Conservation (phyloP, 352 stramenopile species). For the Phytopythium helicoides region DNA sequence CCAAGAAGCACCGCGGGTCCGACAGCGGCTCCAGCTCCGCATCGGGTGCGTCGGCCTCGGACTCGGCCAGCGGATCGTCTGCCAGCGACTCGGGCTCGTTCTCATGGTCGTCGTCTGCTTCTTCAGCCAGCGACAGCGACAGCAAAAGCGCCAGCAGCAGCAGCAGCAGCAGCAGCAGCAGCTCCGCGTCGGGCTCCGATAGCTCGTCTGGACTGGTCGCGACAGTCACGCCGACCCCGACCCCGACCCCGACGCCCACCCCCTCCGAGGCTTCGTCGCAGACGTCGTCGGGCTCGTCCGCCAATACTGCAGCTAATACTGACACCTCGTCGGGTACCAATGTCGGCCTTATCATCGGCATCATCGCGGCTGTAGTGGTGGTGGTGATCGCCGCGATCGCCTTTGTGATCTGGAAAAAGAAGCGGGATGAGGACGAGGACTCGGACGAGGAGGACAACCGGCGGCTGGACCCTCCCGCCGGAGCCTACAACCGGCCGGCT, state of each 20-base stretch:
- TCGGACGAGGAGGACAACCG: constrained; percentile 51
- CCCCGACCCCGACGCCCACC: constrained; percentile 13
- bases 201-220: constrained; percentile 15
- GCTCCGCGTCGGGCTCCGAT: constrained; percentile 8
- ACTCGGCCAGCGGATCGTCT: background rate
- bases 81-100: constrained; percentile 20
- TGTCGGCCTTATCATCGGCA: constrained; percentile 48
- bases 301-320: constrained; percentile 29
- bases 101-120: constrained; percentile 15
- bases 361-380: constrained; percentile 30
- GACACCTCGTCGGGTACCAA: constrained; percentile 26
- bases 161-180: background rate
- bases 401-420: constrained; percentile 62
- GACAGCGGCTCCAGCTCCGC: constrained; percentile 3
- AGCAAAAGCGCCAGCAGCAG: constrained; percentile 1
- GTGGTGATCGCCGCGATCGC: constrained; percentile 46
- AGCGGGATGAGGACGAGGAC: constrained; percentile 55
- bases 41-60: constrained; percentile 1
- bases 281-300: constrained; percentile 13
- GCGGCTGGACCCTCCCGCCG: constrained; percentile 16
- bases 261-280: constrained; percentile 22
- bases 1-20: constrained; percentile 6
- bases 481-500: background rate
- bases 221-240: constrained; percentile 19
- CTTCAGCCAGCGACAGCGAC: constrained; percentile 4